Evolutionary conservation across 1,139 yeast species (phyloP).

Genomic region (Eremothecium cymbalariae): DNA sequence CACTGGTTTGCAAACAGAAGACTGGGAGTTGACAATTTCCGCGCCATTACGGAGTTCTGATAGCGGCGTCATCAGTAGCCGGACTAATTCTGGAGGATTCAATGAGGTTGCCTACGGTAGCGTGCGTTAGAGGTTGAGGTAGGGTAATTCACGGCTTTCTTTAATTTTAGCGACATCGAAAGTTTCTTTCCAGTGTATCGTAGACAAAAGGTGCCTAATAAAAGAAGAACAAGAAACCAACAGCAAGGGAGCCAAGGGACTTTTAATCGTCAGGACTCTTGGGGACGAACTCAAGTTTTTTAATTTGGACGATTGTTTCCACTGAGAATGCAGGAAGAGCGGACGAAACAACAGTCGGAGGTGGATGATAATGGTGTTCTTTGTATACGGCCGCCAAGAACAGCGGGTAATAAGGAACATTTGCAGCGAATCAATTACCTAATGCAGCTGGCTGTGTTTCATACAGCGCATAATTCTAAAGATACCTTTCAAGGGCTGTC

Average conservation of each 20-base stretch:
- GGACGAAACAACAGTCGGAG: not conserved
- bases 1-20: not conserved
- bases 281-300: too few species aligned
- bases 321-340: not conserved
- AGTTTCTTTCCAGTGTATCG: too few species aligned
- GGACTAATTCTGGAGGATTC: not conserved
- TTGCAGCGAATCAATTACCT: conserved; percentile 27
- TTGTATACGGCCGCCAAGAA: conserved; percentile 19
- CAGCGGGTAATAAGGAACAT: conserved; percentile 24
- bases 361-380: conserved; percentile 20
- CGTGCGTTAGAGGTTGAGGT: conserved; percentile 3
- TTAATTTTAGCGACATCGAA: too few species aligned
- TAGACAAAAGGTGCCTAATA: too few species aligned
- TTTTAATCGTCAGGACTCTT: too few species aligned
- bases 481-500: conserved; percentile 16
- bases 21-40: conserved; percentile 2
- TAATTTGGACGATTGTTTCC: not conserved
- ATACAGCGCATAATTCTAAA: conserved; percentile 10
- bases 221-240: too few species aligned
- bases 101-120: not conserved
- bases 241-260: too few species aligned
- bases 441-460: conserved; percentile 23
- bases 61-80: not conserved
- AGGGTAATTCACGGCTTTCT: not conserved
- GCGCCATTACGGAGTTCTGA: conserved; percentile 2